These are phyloP conservation scores for Phanerochaete sordida DNA, from an alignment of 768 basidiomycete genomes.

Conservation along the genomic window DNA sequence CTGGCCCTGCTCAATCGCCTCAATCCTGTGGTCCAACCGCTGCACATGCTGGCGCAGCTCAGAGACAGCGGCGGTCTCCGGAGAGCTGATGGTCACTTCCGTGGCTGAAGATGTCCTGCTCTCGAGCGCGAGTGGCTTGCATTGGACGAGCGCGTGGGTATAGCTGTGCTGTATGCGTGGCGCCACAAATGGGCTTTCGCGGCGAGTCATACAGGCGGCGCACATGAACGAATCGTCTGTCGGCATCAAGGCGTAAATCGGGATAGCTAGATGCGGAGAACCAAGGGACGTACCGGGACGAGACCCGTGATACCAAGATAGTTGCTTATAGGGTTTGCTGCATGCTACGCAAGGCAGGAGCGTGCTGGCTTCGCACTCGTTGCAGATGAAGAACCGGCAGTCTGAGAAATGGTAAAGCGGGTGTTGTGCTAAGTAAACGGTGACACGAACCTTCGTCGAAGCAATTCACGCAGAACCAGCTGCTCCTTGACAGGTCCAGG, in stretches of 20 bases:
- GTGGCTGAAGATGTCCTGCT: background rate
- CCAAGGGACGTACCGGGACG: background rate
- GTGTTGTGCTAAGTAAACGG: background rate
- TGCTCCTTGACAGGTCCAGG: background rate
- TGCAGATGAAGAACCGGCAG: constrained; percentile 9
- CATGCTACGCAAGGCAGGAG: constrained; percentile 4
- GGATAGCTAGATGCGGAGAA: background rate
- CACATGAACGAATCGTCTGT: background rate
- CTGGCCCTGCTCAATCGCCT: background rate
- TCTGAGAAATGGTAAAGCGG: background rate
- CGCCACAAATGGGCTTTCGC: background rate
- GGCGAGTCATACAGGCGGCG: background rate
- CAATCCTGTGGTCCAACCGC: background rate
- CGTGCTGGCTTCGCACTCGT: constrained; percentile 7
- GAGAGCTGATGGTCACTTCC: background rate
- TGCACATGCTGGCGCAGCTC: background rate
- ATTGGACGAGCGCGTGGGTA: background rate
- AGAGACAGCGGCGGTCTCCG: background rate
- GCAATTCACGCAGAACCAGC: constrained; percentile 17
- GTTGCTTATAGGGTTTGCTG: constrained; percentile 4
- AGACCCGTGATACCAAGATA: constrained; percentile 3
- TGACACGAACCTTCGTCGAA: constrained; percentile 3
- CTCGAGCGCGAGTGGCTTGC: background rate
- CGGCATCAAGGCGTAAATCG: background rate
- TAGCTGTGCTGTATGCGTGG: background rate